Evolutionary conservation across 2,329 filamentous ascomycete genomes (phyloP), one percentile per base, ranked within the genome.

Genomic region (Thermothelomyces thermophilus): DNA sequence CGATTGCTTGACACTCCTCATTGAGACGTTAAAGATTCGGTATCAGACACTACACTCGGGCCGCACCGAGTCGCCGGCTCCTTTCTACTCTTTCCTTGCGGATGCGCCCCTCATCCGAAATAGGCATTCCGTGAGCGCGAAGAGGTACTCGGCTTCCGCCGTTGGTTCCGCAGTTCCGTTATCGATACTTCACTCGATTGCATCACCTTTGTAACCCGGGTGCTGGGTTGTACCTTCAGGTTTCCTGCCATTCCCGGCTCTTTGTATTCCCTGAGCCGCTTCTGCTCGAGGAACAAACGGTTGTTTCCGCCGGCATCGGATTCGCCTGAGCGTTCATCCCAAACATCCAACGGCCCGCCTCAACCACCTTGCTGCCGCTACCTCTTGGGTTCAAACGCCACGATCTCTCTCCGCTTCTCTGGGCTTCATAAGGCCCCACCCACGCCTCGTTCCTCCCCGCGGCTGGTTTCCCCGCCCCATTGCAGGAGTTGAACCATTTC

Each of bases 111-210:
- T 39, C 6, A 20, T 46, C 44, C 44, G 28, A 47, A 47, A 39
- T 19, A 34, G 37, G 42, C 14, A 37, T 30, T 41, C 47, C 31
- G 39, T 24, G 28, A 40, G 41, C 34, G 30, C 30, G 28, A 47
- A 51, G 41, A 39, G 10, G 14, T n/a, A 53, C 53, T 61, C 59
- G 56, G 57, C 55, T 56, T 55, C 56, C 54, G 56, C 59, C 59
- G 56, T 56, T 48, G 41, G 48, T 53, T 56, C 60, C 59, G 59
- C 56, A 50, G 31, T 49, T 28, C 41, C 46, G 24, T 35, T 34
- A 34, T 48, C 40, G 39, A 44, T 17, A 44, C 13, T 44, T 45
- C 34, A 41, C 41, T 17, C 19, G 10, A 31, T 30, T 13, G 26
- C 39, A 35, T 19, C 33, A 10, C 17, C 37, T 19, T 19, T 33